Evolutionary conservation across 1,284 basidiomycete genomes (phyloP).

Genomic region (Thecaphora thlaspeos): DNA sequence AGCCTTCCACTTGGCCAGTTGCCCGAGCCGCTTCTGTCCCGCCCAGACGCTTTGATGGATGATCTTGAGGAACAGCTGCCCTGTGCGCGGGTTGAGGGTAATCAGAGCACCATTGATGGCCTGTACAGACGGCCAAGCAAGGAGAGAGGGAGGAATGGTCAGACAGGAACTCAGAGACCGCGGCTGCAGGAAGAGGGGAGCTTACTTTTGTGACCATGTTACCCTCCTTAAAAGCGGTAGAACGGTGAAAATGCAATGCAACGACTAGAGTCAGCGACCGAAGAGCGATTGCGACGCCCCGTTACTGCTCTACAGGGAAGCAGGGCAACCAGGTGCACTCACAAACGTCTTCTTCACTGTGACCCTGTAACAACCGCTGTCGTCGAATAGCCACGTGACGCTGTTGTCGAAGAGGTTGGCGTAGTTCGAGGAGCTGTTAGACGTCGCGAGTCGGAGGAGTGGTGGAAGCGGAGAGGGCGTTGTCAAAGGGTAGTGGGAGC

Average conservation of each 20-base stretch:
- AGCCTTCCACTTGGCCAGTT: constrained; percentile 99
- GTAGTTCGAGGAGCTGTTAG: constrained; percentile 93
- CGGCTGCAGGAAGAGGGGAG: no score
- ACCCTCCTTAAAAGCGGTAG: no score
- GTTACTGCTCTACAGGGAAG: no score
- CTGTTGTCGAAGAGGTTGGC: constrained; percentile 99
- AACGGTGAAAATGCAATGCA: no score
- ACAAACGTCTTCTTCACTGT: constrained; percentile 99
- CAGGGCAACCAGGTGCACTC: no score
- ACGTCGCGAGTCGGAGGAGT: no score
- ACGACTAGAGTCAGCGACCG: no score
- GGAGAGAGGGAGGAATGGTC: no score
- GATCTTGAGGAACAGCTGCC: constrained; percentile 96
- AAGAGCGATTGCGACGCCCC: no score
- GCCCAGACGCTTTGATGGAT: constrained; percentile 99
- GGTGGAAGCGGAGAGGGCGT: no score
- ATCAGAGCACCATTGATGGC: constrained; percentile 99
- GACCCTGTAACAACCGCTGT: constrained; percentile 98
- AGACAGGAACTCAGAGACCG: no score
- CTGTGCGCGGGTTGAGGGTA: constrained; percentile 98
- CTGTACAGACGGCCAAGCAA: constrained; percentile 21
- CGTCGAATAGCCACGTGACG: constrained; percentile 99
- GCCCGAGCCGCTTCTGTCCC: constrained; percentile 98
- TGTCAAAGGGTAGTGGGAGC: no score
- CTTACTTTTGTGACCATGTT: constrained; percentile 99